Evolutionary conservation across 306 rosid genomes (phyloP).

Genomic region (Purshia tridentata): DNA sequence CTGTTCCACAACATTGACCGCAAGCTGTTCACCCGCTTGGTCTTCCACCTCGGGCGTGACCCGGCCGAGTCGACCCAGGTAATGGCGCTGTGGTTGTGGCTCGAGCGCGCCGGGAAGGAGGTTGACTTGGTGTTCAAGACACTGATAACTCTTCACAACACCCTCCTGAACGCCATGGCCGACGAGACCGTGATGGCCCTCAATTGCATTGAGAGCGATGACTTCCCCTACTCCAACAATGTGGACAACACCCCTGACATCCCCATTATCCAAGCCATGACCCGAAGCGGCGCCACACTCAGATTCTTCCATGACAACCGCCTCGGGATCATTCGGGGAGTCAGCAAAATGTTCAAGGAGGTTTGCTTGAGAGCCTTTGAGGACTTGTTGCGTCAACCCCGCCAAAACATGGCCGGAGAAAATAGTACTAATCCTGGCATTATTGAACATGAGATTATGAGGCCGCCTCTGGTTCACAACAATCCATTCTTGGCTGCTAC

Average conservation of each 20-base stretch:
- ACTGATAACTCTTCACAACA: conserved; percentile 32
- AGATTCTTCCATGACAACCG: conserved; percentile 39
- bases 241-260: not conserved
- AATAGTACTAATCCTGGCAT: not conserved
- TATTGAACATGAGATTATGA: not conserved
- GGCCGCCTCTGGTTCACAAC: not conserved
- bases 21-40: conserved; percentile 44
- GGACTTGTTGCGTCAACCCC: conserved; percentile 38
- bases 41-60: conserved; percentile 40
- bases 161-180: conserved; percentile 25
- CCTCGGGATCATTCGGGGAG: conserved; percentile 4
- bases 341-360: conserved; percentile 27
- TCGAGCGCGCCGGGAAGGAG: conserved; percentile 32
- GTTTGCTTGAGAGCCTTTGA: conserved; percentile 48
- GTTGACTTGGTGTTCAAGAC: conserved; percentile 21
- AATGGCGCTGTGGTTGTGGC: conserved; percentile 68
- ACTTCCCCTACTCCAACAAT: not conserved
- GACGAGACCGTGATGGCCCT: conserved; percentile 42
- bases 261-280: conserved; percentile 38
- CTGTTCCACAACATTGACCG: conserved; percentile 61
- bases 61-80: conserved; percentile 35
- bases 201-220: conserved; percentile 35
- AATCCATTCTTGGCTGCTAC: no score
- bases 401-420: not conserved
- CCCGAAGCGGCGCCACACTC: conserved; percentile 25